phyloP scores from a whole-genome alignment of 208 protist genomes.

The Zelonia costaricensis region DNA sequence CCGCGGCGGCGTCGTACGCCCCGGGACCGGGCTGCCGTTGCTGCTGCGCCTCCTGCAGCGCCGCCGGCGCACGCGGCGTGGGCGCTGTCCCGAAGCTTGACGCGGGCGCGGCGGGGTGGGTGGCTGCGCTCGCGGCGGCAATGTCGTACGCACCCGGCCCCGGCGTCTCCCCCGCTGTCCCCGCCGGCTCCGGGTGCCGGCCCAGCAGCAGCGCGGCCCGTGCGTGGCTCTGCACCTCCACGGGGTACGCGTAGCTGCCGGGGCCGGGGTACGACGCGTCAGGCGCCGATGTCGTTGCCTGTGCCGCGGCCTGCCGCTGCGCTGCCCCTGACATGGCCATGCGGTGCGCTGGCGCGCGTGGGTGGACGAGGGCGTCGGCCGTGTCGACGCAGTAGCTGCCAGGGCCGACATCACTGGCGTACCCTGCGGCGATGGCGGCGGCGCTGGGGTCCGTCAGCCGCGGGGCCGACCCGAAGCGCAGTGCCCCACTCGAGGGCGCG shows the following conservation, averaged over 20 bases:
- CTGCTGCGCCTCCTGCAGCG: background rate
- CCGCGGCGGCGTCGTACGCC: slow-evolving; percentile 25
- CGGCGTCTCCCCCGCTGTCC: slow-evolving; percentile 26
- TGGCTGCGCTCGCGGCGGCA: background rate
- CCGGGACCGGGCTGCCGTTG: slow-evolving; percentile 29
- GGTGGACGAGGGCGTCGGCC: slow-evolving; percentile 18
- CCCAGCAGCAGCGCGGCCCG: slow-evolving; percentile 15
- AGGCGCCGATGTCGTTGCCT: background rate
- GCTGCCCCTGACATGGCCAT: slow-evolving; percentile 1
- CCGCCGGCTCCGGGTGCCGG: background rate
- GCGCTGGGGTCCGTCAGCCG: slow-evolving; percentile 6
- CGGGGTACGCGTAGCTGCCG: slow-evolving; percentile 43
- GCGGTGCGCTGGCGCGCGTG: slow-evolving; percentile 18
- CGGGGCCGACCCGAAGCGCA: slow-evolving; percentile 29
- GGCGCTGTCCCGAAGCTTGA: slow-evolving; percentile 15
- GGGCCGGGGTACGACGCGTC: slow-evolving; percentile 24
- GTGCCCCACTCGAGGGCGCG: background rate
- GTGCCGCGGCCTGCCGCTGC: background rate
- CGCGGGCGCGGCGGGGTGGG: background rate
- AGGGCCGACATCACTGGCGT: slow-evolving; percentile 18
- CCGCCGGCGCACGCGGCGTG: slow-evolving; percentile 5
- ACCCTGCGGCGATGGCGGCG: background rate
- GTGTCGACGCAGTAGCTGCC: slow-evolving; percentile 25
- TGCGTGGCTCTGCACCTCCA: slow-evolving; percentile 14
- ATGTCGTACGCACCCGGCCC: slow-evolving; percentile 53